Base-by-base conservation (phyloP, 148 eudicot species). In the Beta vulgaris region DNA sequence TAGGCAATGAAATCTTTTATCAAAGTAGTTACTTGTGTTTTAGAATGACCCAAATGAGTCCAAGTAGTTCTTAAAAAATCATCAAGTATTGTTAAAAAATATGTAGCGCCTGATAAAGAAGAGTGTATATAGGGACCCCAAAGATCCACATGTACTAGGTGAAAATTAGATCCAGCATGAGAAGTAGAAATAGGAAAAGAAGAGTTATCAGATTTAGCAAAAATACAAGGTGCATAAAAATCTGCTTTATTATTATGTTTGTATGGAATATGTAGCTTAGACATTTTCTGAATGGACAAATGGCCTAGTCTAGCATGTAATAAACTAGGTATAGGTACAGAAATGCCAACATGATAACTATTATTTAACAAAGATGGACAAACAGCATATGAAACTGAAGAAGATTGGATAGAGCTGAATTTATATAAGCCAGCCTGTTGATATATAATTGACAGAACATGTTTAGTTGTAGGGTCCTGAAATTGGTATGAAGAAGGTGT, bases 291-390 rank as follows among this genome's bases (percentile, higher is more conserved):
- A 1, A 48, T 2, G 23, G 77, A 19, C 15, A n/a, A 11, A 40
- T 76, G 78, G 0, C 78, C 66, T 39, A 76, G 4, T 11, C 67
- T 54, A 29, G 43, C 49, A 76, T 76, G 66, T 2, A 55, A 2
- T 0, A 54, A 0, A 0, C 12, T 7, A 51, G 16, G 2, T 0
- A 4, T 40, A 29, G 28, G 8, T 19, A 35, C 9, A 32, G 5
- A 34, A 11, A 1, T 19, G 0, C 1, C 25, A 43, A 43, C 29
- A 51, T 0, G 9, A 7, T 0, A 0, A 37, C 18, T 16, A 32
- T 19, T 21, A 18, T 25, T n/a, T 18, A 19, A 4, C 16, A 12
- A 3, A 18, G 16, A n/a, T n/a, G n/a, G n/a, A n/a, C n/a, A 25
- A 26, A 26, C 2, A 7, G 13, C 63, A n/a, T 13, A 28, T 16